Percentiles rank a stretch among this genome's conserved stretches.
Conservation (phyloP, 176 grass and related monocot species). For the Microstegium vimineum region DNA sequence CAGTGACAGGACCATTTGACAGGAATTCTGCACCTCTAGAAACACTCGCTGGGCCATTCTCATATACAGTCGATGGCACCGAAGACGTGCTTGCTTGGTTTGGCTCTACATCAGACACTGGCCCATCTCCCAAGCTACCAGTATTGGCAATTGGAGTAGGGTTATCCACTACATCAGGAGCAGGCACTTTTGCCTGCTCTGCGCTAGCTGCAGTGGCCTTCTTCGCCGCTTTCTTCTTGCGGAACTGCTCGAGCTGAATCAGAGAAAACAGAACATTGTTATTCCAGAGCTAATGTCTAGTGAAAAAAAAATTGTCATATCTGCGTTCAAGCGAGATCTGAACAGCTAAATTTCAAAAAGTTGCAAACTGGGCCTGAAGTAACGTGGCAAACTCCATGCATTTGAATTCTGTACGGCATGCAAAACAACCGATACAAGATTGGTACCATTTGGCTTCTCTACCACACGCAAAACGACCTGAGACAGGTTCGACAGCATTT, state of each 20-base stretch:
- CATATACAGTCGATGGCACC: neutral
- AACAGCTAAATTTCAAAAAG: neutral
- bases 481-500: neutral
- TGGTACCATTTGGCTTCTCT: constrained; percentile 7
- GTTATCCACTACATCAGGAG: constrained; percentile 37
- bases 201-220: constrained; percentile 32
- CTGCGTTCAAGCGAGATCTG: neutral
- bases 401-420: neutral
- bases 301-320: neutral
- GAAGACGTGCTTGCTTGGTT: constrained; percentile 21
- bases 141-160: constrained; percentile 27
- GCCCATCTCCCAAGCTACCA: constrained; percentile 16
- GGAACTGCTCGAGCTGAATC: constrained; percentile 92
- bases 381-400: neutral
- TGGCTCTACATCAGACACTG: constrained; percentile 29
- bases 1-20: constrained; percentile 26
- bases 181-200: constrained; percentile 27
- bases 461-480: neutral
- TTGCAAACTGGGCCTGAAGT: neutral
- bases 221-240: constrained; percentile 74
- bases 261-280: constrained; percentile 30
- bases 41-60: constrained; percentile 34
- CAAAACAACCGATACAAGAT: neutral
- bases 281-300: constrained; percentile 1
- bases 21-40: constrained; percentile 11